A percentile compares a stretch with the other conserved stretches of the same genome.
These are phyloP conservation scores for Penicillium mononematosum DNA, from an alignment of 495 filamentous ascomycete genomes.

Conservation along the genomic window DNA sequence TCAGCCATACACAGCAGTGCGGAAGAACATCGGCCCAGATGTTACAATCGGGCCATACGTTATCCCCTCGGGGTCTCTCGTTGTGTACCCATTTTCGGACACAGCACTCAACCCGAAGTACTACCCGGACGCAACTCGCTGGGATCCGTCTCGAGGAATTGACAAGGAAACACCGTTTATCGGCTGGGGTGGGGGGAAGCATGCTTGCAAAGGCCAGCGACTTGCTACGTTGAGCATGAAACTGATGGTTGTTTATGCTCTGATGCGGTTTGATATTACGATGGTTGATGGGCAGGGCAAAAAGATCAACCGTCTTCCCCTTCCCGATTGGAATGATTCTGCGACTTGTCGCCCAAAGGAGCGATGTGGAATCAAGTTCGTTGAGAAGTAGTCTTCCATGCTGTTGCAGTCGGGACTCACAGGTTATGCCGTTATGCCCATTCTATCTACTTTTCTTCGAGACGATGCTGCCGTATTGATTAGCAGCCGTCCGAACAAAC, in stretches of 20 bases:
- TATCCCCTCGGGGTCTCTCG: constrained; percentile 9
- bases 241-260: constrained; percentile 3
- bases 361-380: constrained; percentile 2
- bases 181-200: constrained; percentile 12
- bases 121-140: constrained; percentile 6
- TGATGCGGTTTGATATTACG: constrained; percentile 1
- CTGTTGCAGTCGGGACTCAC: too few relatives aligned
- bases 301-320: constrained; percentile 1
- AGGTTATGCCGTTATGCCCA: too few relatives aligned
- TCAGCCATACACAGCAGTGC: constrained; percentile 13
- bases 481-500: background rate
- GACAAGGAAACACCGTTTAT: constrained; percentile 5
- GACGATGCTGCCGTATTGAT: background rate
- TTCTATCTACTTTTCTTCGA: background rate
- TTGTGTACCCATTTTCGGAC: constrained; percentile 13
- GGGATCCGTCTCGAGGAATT: constrained; percentile 9
- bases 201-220: constrained; percentile 15
- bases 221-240: constrained; percentile 13
- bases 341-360: constrained; percentile 12
- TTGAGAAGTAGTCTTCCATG: background rate
- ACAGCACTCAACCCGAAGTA: constrained; percentile 4
- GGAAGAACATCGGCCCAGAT: constrained; percentile 12
- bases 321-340: constrained; percentile 12
- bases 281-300: constrained; percentile 5
- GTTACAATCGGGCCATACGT: constrained; percentile 1